Conservation (phyloP, 441 rosid species). For the Francoa sonchifolia region DNA sequence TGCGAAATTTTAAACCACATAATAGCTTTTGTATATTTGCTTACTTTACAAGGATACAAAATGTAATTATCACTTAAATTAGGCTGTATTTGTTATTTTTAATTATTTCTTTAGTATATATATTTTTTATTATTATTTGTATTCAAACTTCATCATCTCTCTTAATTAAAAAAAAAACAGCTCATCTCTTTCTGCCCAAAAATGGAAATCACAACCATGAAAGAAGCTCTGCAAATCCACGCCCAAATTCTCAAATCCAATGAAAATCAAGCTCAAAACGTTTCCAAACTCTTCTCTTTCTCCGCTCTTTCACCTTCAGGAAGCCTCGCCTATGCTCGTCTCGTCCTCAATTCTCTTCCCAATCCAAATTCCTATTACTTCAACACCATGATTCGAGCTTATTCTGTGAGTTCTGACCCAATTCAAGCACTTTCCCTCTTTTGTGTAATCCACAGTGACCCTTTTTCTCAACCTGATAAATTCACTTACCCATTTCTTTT, state of each 20-base stretch:
- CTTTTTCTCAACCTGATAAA: slow-evolving; percentile 10
- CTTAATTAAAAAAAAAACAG: too few species aligned
- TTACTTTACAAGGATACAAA: too few species aligned
- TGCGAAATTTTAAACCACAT: too few species aligned
- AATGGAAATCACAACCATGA: slow-evolving; percentile 13
- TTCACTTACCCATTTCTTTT: slow-evolving; percentile 13
- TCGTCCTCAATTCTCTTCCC: slow-evolving; percentile 11
- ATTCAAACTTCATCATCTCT: too few species aligned
- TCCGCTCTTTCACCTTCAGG: slow-evolving; percentile 8
- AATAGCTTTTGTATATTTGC: too few species aligned
- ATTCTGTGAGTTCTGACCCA: slow-evolving; percentile 14
- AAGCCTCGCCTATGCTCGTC: slow-evolving; percentile 11
- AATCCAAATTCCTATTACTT: slow-evolving; percentile 11
- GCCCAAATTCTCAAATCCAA: slow-evolving; percentile 10
- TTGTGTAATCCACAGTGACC: slow-evolving; percentile 8
- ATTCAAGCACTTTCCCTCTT: slow-evolving; percentile 10
- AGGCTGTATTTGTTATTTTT: too few species aligned
- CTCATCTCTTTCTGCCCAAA: too few species aligned
- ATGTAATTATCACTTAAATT: too few species aligned
- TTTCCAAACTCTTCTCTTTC: too few species aligned
- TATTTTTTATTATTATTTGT: too few species aligned
- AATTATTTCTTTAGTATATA: too few species aligned
- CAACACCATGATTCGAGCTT: slow-evolving; percentile 18
- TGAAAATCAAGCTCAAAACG: too few species aligned
- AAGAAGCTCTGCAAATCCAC: slow-evolving; percentile 12